Percentiles rank a stretch among this genome's conserved stretches.
Evolutionary conservation across 257 asterid species (phyloP).

Genomic region (Scutellaria barbata): DNA sequence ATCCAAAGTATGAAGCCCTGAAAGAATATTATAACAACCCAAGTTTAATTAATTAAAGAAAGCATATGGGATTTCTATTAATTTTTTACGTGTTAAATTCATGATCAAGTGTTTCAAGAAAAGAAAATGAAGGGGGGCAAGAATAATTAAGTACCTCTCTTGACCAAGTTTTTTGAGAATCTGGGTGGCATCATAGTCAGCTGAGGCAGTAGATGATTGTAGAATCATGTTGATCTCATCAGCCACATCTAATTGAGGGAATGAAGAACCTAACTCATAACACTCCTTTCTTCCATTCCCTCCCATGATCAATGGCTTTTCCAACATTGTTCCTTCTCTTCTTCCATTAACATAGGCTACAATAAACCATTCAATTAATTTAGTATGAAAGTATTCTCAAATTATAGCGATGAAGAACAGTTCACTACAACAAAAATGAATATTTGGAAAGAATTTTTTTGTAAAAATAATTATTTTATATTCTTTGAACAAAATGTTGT

Average conservation of each 20-base stretch:
- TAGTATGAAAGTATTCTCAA: too few relatives aligned
- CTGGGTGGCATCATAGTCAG: slow-evolving; percentile 29
- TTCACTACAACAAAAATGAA: too few relatives aligned
- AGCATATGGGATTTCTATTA: too few relatives aligned
- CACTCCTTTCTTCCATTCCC: slow-evolving; percentile 20
- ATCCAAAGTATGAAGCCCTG: slow-evolving; percentile 46
- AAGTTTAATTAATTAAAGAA: too few relatives aligned
- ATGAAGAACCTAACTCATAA: neutral
- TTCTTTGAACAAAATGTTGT: too few relatives aligned
- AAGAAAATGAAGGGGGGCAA: too few relatives aligned
- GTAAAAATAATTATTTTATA: too few relatives aligned
- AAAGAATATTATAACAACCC: too few relatives aligned
- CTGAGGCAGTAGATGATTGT: slow-evolving; percentile 19
- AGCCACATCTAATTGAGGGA: slow-evolving; percentile 29
- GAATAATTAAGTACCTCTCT: slow-evolving; percentile 37
- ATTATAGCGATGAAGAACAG: too few relatives aligned
- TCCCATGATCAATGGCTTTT: slow-evolving; percentile 31
- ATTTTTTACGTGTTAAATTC: too few relatives aligned
- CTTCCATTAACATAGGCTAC: slow-evolving; percentile 34
- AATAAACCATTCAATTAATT: neutral
- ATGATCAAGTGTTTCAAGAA: too few relatives aligned
- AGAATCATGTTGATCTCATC: slow-evolving; percentile 39
- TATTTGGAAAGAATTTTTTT: too few relatives aligned
- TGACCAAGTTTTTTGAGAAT: slow-evolving; percentile 40
- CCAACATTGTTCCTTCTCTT: slow-evolving; percentile 29